Conservation (phyloP, 306 rosid genomes). For the Arachis hypogaea region DNA sequence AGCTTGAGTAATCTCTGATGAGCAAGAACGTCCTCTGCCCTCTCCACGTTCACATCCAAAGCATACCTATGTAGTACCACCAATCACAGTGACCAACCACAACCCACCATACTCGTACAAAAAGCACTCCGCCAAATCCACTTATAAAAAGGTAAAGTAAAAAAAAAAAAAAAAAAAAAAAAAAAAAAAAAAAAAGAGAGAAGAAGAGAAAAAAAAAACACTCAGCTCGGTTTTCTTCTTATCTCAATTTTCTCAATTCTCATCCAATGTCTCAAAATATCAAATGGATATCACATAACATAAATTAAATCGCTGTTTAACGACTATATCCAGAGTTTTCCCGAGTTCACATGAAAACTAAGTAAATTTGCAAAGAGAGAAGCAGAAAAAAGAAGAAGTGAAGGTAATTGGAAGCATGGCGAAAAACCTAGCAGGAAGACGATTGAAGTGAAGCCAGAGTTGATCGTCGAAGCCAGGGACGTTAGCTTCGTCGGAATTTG, state of each 20-base stretch:
- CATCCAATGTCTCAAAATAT: background rate
- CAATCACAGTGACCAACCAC: slow-evolving; percentile 48
- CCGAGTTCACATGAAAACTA: background rate
- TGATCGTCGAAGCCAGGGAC: slow-evolving; percentile 92
- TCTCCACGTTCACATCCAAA: slow-evolving; percentile 96
- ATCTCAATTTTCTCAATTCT: slow-evolving; percentile 7
- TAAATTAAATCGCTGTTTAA: too few relatives aligned
- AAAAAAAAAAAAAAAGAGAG: background rate
- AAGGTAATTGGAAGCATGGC: slow-evolving; percentile 28
- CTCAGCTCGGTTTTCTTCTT: slow-evolving; percentile 29
- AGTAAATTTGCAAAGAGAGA: background rate
- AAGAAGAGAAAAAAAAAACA: background rate
- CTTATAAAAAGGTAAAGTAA: slow-evolving; percentile 40
- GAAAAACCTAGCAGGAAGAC: slow-evolving; percentile 85
- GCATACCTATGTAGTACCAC: slow-evolving; percentile 73
- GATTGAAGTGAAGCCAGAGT: slow-evolving; percentile 95
- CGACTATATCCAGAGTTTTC: too few relatives aligned
- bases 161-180: slow-evolving; percentile 23
- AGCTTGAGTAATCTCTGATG: slow-evolving; percentile 84
- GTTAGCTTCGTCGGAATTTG: slow-evolving; percentile 64
- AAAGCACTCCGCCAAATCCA: slow-evolving; percentile 52
- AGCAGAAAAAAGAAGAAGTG: background rate
- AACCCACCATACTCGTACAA: slow-evolving; percentile 36
- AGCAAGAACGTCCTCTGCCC: slow-evolving; percentile 94
- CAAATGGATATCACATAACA: background rate